Base-by-base conservation (phyloP, 352 stramenopile genomes). In the Globisporangium spiculum region DNA sequence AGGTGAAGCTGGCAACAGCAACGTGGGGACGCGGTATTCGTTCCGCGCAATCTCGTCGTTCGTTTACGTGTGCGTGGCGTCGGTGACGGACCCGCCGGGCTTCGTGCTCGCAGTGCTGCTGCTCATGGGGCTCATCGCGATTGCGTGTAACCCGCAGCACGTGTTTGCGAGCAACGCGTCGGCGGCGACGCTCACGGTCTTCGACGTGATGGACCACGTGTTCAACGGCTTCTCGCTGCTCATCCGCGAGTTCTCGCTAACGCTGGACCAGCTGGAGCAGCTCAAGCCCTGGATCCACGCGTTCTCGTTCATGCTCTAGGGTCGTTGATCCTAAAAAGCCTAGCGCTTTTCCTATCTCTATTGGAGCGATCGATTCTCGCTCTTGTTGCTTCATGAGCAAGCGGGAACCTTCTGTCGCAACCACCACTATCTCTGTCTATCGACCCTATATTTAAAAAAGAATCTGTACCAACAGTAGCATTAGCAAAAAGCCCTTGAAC, bases 81-180 rank as follows among this genome's bases (percentile, higher is more conserved):
- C 81, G 4, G 66, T 93, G 20, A 89, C 85, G 3, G 79, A 92
- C 52, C 85, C 85, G 18, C 85, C 85, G 3, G 85, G 85, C 27
- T 93, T 92, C 58, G 76, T 91, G 55, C 73, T 93, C n/a, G 85
- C 85, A 0, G 78, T 91, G 48, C 69, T 93, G 48, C 67, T 93
- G 63, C 75, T 93, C 3, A 62, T 91, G 53, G 76, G 80, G 10
- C 75, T 93, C 22, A 20, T 90, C 44, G 82, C 82, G 1, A 87
- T 89, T 16, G 79, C 80, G 4, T 79, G 81, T 68, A 90, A 69
- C 27, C 86, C 86, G 38, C 82, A 87, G 69, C 79, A 79, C 57
- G 73, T 80, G 8, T 74, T 86, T 27, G 72, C 73, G 56, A 69
- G 59, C 52, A 78, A 76, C 12, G 70, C 77, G 8, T 75, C 73